Percentiles rank a stretch among this genome's conserved stretches.
Conservation (phyloP, 108 stramenopile genomes). For the Thalassiosira profunda region DNA sequence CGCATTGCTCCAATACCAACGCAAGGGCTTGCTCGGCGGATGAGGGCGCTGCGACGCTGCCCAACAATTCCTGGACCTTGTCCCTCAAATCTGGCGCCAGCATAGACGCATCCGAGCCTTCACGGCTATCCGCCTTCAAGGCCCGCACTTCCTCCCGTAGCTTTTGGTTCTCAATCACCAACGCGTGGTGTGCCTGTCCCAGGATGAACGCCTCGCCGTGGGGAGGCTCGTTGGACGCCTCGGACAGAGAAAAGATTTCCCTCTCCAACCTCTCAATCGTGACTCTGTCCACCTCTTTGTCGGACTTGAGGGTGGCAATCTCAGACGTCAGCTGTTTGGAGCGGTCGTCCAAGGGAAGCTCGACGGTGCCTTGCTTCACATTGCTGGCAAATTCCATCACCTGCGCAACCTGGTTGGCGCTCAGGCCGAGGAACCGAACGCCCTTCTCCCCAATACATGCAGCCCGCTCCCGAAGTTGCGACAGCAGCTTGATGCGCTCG, state of each 20-base stretch:
- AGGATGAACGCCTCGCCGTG: background rate
- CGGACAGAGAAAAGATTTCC: constrained; percentile 30
- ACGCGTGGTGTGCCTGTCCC: background rate
- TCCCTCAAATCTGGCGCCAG: background rate
- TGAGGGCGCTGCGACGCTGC: too few species aligned
- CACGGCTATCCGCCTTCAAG: too few species aligned
- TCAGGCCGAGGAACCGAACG: constrained; percentile 52
- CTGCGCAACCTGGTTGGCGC: constrained; percentile 35
- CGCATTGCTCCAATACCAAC: too few species aligned
- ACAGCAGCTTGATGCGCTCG: constrained; percentile 61
- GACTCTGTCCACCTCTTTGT: constrained; percentile 44
- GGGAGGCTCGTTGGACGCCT: background rate
- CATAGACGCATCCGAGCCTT: constrained; percentile 2
- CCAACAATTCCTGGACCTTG: too few species aligned
- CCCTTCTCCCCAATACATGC: constrained; percentile 61
- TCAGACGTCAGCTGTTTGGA: constrained; percentile 44
- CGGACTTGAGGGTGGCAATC: constrained; percentile 44
- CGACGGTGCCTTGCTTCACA: constrained; percentile 44
- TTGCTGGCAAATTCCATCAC: constrained; percentile 66
- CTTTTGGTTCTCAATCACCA: constrained; percentile 6
- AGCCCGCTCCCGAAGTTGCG: constrained; percentile 63
- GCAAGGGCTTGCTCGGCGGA: too few species aligned
- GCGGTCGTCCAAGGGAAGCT: constrained; percentile 61
- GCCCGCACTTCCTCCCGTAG: too few species aligned
- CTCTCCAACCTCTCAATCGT: constrained; percentile 59